Base-by-base conservation (phyloP, 2,329 filamentous ascomycete genomes). In the Stachybotrys chartarum region DNA sequence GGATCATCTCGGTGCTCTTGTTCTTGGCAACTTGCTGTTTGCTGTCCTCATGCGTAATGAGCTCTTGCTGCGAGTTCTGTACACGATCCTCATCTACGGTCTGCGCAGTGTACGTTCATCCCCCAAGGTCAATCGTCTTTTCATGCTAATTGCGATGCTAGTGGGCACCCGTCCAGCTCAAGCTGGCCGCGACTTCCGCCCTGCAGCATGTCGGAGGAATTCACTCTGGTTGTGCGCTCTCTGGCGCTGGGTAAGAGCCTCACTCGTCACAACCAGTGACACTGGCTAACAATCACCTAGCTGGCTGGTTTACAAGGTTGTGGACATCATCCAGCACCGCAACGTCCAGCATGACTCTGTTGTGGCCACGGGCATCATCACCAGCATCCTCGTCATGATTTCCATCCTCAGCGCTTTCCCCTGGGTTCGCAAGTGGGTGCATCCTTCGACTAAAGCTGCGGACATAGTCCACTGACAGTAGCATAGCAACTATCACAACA, bases 121-220 rank as follows among this genome's bases (percentile, higher is more conserved):
- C 18, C 14, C 31, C 12, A 31, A 18, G 11, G 17, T 30, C 18
- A 14, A 30, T n/a, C 7, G 16, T 31, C 10, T 3, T 14, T 31
- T 7, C n/a, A 31, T 12, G 18, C 49, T 51, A 16, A 51, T 31
- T 24, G 16, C 16, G 16, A 65, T 46, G 17, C 47, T 53, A 73
- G 71, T 74, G 72, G 72, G 71, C 72, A 7, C 72, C 72, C 1
- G 0, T 70, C 7, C 55, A 61, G 14, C 49, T 74, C 59, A 74
- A 72, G 59, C 50, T 71, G 5, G 68, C 60, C 8, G 69, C 65
- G 3, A 71, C 68, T 10, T 73, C 71, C 5, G 60, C 69, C 52
- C 56, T 74, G 48, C 72, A 73, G 58, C 72, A 74, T 46, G 71
- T 74, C n/a, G 72, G 72, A 32, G 72, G 71, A 17, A 73, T 73